A percentile compares a stretch with the other conserved stretches of the same genome.
phyloP scores from a whole-genome alignment of 2,329 filamentous ascomycete genomes.

The Penicillium sclerotiorum region DNA sequence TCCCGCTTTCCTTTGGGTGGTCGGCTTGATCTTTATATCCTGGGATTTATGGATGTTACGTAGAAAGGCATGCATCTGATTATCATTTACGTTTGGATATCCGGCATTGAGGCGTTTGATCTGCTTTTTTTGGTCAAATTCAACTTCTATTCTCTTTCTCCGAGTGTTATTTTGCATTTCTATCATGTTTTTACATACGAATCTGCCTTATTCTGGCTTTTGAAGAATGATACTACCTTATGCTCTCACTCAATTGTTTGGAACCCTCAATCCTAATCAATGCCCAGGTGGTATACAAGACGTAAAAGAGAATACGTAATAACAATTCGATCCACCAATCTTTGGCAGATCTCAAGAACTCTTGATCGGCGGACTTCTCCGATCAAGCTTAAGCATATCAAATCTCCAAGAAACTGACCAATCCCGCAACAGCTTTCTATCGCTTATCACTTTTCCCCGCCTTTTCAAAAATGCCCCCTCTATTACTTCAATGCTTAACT shows the following conservation, averaged over 20 bases:
- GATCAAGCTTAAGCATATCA: neutral
- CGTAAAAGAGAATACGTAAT: neutral
- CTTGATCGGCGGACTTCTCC: slow-evolving; percentile 1
- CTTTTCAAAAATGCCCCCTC: slow-evolving; percentile 10
- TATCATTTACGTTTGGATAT: slow-evolving; percentile 9
- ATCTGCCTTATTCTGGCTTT: neutral
- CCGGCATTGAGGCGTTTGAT: slow-evolving; percentile 11
- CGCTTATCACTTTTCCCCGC: slow-evolving; percentile 28
- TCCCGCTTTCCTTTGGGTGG: slow-evolving; percentile 5
- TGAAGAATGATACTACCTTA: slow-evolving; percentile 7
- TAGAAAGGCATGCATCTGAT: slow-evolving; percentile 12
- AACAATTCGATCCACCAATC: neutral
- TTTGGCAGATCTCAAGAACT: neutral
- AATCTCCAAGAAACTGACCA: slow-evolving; percentile 2
- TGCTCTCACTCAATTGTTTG: neutral
- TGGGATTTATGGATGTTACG: slow-evolving; percentile 9
- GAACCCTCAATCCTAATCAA: neutral
- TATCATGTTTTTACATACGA: slow-evolving; percentile 13
- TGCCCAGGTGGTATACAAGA: neutral
- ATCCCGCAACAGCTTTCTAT: slow-evolving; percentile 11
- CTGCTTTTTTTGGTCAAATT: slow-evolving; percentile 1
- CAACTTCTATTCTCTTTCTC: slow-evolving; percentile 3
- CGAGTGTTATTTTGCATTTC: slow-evolving; percentile 9
- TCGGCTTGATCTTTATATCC: slow-evolving; percentile 7
- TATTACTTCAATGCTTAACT: neutral